Conservation (phyloP, 805 yeast genomes). For the Debaryomyces hansenii region DNA sequence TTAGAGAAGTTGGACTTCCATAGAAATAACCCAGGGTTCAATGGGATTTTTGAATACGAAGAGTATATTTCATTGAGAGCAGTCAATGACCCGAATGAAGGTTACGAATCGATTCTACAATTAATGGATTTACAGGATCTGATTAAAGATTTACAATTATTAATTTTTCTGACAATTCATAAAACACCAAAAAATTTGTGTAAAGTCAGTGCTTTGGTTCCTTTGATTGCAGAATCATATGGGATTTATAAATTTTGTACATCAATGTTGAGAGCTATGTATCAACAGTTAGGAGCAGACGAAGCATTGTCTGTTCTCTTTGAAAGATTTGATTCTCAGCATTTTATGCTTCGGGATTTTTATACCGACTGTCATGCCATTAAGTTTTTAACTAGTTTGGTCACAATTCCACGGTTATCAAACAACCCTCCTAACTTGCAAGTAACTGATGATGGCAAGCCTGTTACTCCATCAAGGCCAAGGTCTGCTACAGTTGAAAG, state of each 20-base stretch:
- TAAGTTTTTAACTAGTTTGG: constrained; percentile 74
- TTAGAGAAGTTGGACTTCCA: constrained; percentile 80
- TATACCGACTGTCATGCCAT: constrained; percentile 88
- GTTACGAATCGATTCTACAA: constrained; percentile 85
- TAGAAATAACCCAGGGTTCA: constrained; percentile 80
- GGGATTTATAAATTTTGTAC: constrained; percentile 89
- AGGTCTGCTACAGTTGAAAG: constrained; percentile 23
- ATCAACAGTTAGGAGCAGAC: constrained; percentile 66
- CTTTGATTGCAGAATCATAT: constrained; percentile 85
- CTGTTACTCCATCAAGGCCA: constrained; percentile 29
- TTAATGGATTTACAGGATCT: constrained; percentile 83
- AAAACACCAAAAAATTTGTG: constrained; percentile 67
- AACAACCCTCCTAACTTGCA: constrained; percentile 59
- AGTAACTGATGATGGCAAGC: constrained; percentile 42
- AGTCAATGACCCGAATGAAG: constrained; percentile 93
- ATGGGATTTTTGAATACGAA: constrained; percentile 94
- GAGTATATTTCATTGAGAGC: constrained; percentile 87
- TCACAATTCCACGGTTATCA: constrained; percentile 72
- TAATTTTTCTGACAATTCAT: constrained; percentile 70
- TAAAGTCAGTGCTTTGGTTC: constrained; percentile 82
- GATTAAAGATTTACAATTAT: constrained; percentile 73
- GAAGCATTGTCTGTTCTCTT: constrained; percentile 77
- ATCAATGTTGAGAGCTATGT: constrained; percentile 88
- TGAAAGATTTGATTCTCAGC: constrained; percentile 70
- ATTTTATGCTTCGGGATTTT: constrained; percentile 71